Percentiles rank a stretch among this genome's conserved stretches.
Conservation (phyloP, 2,329 filamentous ascomycete genomes). For the Aspergillus bombycis region DNA sequence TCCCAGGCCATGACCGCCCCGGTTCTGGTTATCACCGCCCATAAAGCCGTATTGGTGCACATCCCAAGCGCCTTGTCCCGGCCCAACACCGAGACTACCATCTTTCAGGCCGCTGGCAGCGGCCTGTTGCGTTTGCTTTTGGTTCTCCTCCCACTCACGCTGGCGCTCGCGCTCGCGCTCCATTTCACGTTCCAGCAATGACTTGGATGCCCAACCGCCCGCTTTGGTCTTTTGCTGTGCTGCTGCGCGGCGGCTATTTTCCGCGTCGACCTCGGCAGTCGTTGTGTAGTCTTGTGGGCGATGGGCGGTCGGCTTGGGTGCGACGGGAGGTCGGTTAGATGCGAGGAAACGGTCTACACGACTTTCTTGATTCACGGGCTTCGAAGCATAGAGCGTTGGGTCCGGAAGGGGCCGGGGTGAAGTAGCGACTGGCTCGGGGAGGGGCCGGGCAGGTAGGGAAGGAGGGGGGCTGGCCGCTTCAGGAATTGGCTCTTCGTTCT, state of each 20-base stretch:
- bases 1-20: slow-evolving; percentile 52
- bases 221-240: slow-evolving; percentile 62
- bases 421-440: slow-evolving; percentile 14
- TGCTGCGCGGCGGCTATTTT: slow-evolving; percentile 58
- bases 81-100: slow-evolving; percentile 52
- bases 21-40: slow-evolving; percentile 65
- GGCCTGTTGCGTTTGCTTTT: slow-evolving; percentile 54
- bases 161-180: slow-evolving; percentile 67
- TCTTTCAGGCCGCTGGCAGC: slow-evolving; percentile 45
- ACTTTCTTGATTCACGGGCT: slow-evolving; percentile 36
- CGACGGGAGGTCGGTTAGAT: slow-evolving; percentile 55
- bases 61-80: slow-evolving; percentile 58
- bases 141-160: slow-evolving; percentile 65
- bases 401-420: slow-evolving; percentile 52
- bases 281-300: slow-evolving; percentile 52
- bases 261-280: slow-evolving; percentile 58
- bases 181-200: slow-evolving; percentile 68
- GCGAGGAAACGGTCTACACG: slow-evolving; percentile 61
- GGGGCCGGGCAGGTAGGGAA: slow-evolving; percentile 12
- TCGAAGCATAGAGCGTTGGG: slow-evolving; percentile 42
- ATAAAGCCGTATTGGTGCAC: slow-evolving; percentile 67
- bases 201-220: slow-evolving; percentile 64
- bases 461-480: slow-evolving; percentile 12
- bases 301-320: slow-evolving; percentile 42
- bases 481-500: slow-evolving; percentile 26